Evolutionary conservation across 495 filamentous ascomycete species (phyloP).

Genomic region (Trichoderma asperelloides): DNA sequence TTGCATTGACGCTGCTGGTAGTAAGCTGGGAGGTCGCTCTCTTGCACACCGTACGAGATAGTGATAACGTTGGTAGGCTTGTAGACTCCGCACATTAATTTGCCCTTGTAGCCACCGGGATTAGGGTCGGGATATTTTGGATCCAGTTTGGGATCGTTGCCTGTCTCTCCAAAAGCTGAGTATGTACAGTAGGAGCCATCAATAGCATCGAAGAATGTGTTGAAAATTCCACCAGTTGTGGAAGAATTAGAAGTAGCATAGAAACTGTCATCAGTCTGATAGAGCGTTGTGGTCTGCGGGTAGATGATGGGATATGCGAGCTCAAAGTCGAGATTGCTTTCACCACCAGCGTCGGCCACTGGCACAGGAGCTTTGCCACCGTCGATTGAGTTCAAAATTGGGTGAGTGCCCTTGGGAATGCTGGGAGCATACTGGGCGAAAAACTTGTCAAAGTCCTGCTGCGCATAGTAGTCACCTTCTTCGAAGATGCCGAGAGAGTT

Average conservation of each 20-base stretch:
- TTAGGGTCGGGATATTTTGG: slow-evolving; percentile 40
- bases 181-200: slow-evolving; percentile 52
- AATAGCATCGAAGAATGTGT: slow-evolving; percentile 42
- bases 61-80: slow-evolving; percentile 26
- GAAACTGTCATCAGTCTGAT: slow-evolving; percentile 48
- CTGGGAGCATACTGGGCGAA: slow-evolving; percentile 31
- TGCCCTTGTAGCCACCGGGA: slow-evolving; percentile 44
- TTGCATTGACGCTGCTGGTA: slow-evolving; percentile 24
- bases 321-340: slow-evolving; percentile 29
- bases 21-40: slow-evolving; percentile 17
- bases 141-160: slow-evolving; percentile 28
- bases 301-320: slow-evolving; percentile 36
- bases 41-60: slow-evolving; percentile 23
- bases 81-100: slow-evolving; percentile 45
- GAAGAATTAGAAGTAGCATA: slow-evolving; percentile 22
- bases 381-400: background rate
- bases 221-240: slow-evolving; percentile 38
- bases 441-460: slow-evolving; percentile 52
- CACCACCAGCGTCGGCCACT: slow-evolving; percentile 19
- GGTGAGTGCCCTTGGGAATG: background rate
- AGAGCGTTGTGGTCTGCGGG: slow-evolving; percentile 51
- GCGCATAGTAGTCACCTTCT: slow-evolving; percentile 30
- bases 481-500: slow-evolving; percentile 29
- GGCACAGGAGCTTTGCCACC: slow-evolving; percentile 22
- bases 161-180: slow-evolving; percentile 28